These are phyloP conservation scores for Stentor coeruleus DNA, from an alignment of 73 alveolate genomes.

Conservation along the genomic window DNA sequence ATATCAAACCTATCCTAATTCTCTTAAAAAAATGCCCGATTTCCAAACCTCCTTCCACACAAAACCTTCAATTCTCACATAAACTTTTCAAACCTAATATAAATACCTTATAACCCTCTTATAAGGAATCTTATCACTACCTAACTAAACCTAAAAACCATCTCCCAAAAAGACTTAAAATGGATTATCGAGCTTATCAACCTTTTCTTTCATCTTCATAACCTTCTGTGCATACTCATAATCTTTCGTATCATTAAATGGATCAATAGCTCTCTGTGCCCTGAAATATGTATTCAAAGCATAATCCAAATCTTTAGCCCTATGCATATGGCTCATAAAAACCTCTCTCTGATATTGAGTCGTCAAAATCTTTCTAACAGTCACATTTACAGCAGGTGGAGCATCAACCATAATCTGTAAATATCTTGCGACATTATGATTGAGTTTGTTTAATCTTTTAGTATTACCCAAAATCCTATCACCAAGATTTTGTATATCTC, in stretches of 20 bases:
- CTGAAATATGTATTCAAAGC: background rate
- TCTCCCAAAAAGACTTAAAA: too few species aligned
- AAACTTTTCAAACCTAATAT: too few species aligned
- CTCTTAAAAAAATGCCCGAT: too few species aligned
- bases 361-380: background rate
- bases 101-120: too few species aligned
- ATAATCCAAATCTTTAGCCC: background rate
- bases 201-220: background rate
- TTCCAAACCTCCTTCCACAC: too few species aligned
- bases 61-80: too few species aligned
- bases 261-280: background rate
- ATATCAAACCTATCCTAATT: too few species aligned
- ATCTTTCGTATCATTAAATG: background rate
- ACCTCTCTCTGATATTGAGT: background rate
- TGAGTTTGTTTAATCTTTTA: background rate
- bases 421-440: slow-evolving; percentile 23
- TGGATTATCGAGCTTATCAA: background rate
- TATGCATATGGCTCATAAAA: background rate
- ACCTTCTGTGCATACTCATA: background rate
- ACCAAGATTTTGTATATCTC: slow-evolving; percentile 24
- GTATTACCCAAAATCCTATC: slow-evolving; percentile 24
- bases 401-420: slow-evolving; percentile 26
- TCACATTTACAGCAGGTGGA: slow-evolving; percentile 21
- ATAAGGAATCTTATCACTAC: too few species aligned
- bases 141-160: too few species aligned